phyloP scores from a whole-genome alignment of 23 red algal genomes.

The Gracilaria domingensis region DNA sequence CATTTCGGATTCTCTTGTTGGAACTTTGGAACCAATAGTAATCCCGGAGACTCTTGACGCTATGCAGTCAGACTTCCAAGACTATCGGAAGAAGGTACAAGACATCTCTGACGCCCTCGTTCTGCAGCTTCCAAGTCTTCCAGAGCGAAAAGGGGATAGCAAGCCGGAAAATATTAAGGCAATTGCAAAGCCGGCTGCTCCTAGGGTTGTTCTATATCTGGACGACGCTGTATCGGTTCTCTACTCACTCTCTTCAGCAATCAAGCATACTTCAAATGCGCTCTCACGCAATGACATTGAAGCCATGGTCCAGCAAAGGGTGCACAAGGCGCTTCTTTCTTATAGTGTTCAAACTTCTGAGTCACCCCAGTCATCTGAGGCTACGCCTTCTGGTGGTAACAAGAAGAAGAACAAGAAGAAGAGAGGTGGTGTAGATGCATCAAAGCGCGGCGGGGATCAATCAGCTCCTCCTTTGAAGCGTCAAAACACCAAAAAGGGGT shows the following conservation, averaged over 20 bases:
- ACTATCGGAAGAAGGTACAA: background rate
- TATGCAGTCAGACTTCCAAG: background rate
- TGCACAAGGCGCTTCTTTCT: background rate
- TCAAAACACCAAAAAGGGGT: background rate
- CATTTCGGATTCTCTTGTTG: background rate
- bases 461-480: background rate
- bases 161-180: background rate
- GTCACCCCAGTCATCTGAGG: too few relatives aligned
- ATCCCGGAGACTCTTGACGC: background rate
- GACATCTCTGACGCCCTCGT: background rate
- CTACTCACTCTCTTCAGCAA: background rate
- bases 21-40: background rate
- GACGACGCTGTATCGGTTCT: constrained; percentile 45
- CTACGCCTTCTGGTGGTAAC: background rate
- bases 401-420: background rate
- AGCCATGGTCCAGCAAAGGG: background rate
- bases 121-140: background rate
- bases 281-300: constrained; percentile 8
- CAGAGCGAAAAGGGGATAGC: background rate
- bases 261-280: background rate
- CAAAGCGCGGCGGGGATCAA: background rate
- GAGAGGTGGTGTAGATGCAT: too few relatives aligned
- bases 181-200: background rate
- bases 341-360: background rate
- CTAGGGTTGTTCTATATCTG: background rate